Percentiles rank a stretch among this genome's conserved stretches.
phyloP scores from a whole-genome alignment of 2,329 filamentous ascomycete species.

The Pezicula radicicola region DNA sequence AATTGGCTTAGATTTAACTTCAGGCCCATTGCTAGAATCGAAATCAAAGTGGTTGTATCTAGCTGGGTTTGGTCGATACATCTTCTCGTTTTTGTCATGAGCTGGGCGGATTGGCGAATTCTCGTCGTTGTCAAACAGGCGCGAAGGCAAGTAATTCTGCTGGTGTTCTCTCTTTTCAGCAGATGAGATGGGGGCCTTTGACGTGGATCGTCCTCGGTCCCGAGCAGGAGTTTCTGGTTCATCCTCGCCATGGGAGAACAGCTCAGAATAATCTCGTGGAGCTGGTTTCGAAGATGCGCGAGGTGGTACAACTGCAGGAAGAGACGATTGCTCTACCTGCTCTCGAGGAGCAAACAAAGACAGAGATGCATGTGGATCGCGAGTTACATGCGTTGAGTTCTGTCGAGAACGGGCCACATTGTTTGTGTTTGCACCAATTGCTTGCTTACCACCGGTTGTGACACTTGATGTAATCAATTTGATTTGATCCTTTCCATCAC shows the following conservation, averaged over 20 bases:
- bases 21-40: constrained; percentile 57
- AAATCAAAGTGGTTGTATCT: constrained; percentile 89
- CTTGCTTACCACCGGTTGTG: constrained; percentile 41
- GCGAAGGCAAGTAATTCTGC: constrained; percentile 58
- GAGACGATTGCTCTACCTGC: constrained; percentile 48
- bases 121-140: constrained; percentile 61
- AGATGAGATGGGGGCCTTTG: constrained; percentile 1
- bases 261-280: constrained; percentile 65
- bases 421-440: constrained; percentile 25
- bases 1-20: constrained; percentile 28
- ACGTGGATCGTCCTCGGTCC: constrained; percentile 18
- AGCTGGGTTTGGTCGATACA: constrained; percentile 63
- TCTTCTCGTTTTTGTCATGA: constrained; percentile 41
- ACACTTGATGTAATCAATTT: constrained; percentile 67
- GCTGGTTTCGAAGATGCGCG: constrained; percentile 68
- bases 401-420: constrained; percentile 43
- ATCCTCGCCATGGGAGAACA: constrained; percentile 49
- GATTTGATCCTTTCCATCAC: constrained; percentile 80
- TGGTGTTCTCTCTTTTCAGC: not conserved
- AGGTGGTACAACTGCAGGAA: constrained; percentile 55
- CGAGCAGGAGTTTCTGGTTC: constrained; percentile 12
- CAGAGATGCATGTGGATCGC: constrained; percentile 68
- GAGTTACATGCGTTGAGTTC: constrained; percentile 50
- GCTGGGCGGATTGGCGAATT: constrained; percentile 38
- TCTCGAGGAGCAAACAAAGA: constrained; percentile 73